Percentiles rank a stretch among this genome's conserved stretches.
Conservation (phyloP, 139 green algal species). For the Pseudopediastrum boryanum region DNA sequence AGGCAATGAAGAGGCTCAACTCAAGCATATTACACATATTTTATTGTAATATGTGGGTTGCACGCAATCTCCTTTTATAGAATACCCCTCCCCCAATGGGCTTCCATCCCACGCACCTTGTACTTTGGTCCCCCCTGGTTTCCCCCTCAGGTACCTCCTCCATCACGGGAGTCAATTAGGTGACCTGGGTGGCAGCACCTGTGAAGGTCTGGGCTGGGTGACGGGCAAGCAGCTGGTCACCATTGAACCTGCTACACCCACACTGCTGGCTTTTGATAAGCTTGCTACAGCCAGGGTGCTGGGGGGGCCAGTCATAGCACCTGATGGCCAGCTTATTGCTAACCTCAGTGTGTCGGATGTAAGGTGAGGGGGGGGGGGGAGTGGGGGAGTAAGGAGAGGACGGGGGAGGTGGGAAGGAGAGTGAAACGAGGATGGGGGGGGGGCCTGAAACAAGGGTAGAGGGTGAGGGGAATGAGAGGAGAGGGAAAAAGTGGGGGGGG, state of each 20-base stretch:
- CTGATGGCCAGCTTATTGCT: constrained; percentile 67
- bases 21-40: neutral
- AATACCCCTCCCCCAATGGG: too few species aligned
- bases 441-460: too few species aligned
- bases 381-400: too few species aligned
- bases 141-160: constrained; percentile 34
- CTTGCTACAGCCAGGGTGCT: constrained; percentile 61
- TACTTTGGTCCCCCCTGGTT: neutral
- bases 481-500: too few species aligned
- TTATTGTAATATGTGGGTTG: neutral
- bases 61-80: neutral
- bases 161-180: constrained; percentile 40
- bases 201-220: constrained; percentile 52
- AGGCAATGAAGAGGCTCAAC: neutral
- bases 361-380: constrained; percentile 41
- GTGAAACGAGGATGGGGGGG: too few species aligned
- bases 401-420: too few species aligned
- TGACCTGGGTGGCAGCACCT: constrained; percentile 11
- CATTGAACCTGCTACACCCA: constrained; percentile 64
- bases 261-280: constrained; percentile 70
- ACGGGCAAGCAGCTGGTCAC: constrained; percentile 42
- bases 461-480: too few species aligned
- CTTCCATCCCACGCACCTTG: too few species aligned
- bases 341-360: constrained; percentile 83
- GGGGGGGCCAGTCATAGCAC: constrained; percentile 67